These are phyloP conservation scores for Moricandia moricandioides DNA, from an alignment of 345 rosid species.

Conservation along the genomic window DNA sequence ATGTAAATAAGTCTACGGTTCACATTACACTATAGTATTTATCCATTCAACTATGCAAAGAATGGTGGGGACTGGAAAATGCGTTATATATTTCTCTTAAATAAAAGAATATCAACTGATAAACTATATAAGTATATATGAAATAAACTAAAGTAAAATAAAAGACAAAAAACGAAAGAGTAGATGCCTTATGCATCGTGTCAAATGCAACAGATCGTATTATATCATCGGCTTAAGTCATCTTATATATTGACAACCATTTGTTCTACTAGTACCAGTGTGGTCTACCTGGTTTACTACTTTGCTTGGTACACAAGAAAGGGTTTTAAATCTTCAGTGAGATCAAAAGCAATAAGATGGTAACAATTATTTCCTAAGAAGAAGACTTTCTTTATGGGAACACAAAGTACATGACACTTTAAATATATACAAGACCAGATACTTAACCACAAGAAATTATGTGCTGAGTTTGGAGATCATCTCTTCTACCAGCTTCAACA, in stretches of 20 bases:
- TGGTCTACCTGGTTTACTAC: neutral
- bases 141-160: neutral
- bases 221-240: neutral
- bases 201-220: neutral
- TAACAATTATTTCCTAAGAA: neutral
- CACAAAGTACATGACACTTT: neutral
- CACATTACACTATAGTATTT: neutral
- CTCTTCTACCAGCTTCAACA: conserved; percentile 64
- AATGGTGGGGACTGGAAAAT: conserved; percentile 10
- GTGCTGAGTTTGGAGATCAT: conserved; percentile 71
- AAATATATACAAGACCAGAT: neutral
- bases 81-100: neutral
- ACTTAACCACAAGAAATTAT: conserved; percentile 7
- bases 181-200: conserved; percentile 2
- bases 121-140: neutral
- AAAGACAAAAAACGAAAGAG: conserved; percentile 11
- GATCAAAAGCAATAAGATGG: neutral
- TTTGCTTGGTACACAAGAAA: neutral
- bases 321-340: neutral
- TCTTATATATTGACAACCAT: too few relatives aligned
- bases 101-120: neutral
- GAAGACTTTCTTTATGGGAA: neutral
- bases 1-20: neutral
- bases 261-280: too few relatives aligned
- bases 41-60: neutral